Percentiles rank a stretch among this genome's conserved stretches.
These are phyloP conservation scores for Fusarium mundagurra DNA, from an alignment of 2,329 filamentous ascomycete genomes.

Conservation along the genomic window DNA sequence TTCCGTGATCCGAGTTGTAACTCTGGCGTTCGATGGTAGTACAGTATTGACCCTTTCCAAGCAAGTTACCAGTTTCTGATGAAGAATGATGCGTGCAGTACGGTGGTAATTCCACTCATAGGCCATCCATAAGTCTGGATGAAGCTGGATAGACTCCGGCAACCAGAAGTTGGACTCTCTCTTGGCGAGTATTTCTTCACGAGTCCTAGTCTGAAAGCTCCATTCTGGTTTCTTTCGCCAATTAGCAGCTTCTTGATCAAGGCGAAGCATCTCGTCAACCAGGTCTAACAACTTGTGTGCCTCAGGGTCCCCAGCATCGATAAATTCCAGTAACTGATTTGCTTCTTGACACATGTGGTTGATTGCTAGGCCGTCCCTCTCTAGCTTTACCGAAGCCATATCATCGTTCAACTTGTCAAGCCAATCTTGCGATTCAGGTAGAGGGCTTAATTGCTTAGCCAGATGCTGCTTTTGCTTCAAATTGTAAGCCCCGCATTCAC, in stretches of 20 bases:
- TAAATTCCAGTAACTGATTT: constrained; percentile 38
- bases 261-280: constrained; percentile 43
- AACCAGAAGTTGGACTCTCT: constrained; percentile 3
- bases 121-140: constrained; percentile 52
- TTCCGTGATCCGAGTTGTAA: not conserved
- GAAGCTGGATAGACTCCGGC: constrained; percentile 46
- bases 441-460: constrained; percentile 42
- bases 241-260: constrained; percentile 44
- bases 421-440: constrained; percentile 45
- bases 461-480: constrained; percentile 50
- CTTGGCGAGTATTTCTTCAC: constrained; percentile 25
- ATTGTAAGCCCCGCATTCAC: not conserved
- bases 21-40: not conserved
- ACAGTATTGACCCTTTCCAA: constrained; percentile 15
- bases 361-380: constrained; percentile 27
- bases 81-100: constrained; percentile 50
- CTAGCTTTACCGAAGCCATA: constrained; percentile 26
- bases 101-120: constrained; percentile 56
- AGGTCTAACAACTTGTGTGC: constrained; percentile 33
- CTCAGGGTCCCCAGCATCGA: not conserved
- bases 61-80: constrained; percentile 48
- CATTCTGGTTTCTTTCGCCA: constrained; percentile 49
- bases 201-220: constrained; percentile 43
- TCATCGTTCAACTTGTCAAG: constrained; percentile 45
- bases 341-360: constrained; percentile 45